These are phyloP conservation scores for Hyaloscypha variabilis DNA, from an alignment of 495 filamentous ascomycete genomes.

Conservation along the genomic window DNA sequence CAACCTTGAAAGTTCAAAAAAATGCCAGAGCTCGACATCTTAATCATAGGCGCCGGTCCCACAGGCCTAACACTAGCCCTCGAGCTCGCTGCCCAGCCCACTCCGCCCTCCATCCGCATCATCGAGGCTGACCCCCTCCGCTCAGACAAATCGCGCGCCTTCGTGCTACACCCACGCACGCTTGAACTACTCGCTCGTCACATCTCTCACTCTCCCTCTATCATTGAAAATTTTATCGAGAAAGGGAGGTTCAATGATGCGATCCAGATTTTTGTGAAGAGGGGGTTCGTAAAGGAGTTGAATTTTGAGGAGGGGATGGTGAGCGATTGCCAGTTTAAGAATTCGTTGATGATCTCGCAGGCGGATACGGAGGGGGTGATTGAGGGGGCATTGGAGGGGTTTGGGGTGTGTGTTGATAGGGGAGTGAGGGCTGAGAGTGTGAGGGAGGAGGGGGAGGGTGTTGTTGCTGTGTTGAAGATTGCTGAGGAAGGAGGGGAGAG, in stretches of 20 bases:
- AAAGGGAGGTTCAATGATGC: conserved; percentile 35
- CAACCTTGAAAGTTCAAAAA: not conserved
- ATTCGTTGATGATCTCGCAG: conserved; percentile 45
- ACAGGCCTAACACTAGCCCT: conserved; percentile 60
- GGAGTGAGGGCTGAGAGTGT: conserved; percentile 38
- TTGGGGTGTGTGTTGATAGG: conserved; percentile 40
- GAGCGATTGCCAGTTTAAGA: conserved; percentile 39
- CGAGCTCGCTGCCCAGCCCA: conserved; percentile 41
- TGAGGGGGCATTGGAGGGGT: conserved; percentile 37
- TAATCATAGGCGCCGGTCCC: conserved; percentile 60
- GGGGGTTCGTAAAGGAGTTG: conserved; percentile 28
- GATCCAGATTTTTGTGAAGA: conserved; percentile 37
- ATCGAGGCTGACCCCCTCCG: conserved; percentile 36
- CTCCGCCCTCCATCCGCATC: conserved; percentile 43
- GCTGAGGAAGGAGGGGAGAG: conserved; percentile 9
- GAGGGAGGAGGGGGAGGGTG: conserved; percentile 38
- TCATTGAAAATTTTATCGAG: conserved; percentile 34
- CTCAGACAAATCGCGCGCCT: conserved; percentile 44
- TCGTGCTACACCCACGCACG: conserved; percentile 46
- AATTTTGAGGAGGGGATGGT: conserved; percentile 30
- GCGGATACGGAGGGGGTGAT: conserved; percentile 43
- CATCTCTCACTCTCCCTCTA: conserved; percentile 20
- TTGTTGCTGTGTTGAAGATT: conserved; percentile 33
- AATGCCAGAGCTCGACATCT: conserved; percentile 29
- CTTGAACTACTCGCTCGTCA: conserved; percentile 49